These are phyloP conservation scores for Candida yuanshanica DNA, from an alignment of 805 yeast genomes.

Conservation along the genomic window DNA sequence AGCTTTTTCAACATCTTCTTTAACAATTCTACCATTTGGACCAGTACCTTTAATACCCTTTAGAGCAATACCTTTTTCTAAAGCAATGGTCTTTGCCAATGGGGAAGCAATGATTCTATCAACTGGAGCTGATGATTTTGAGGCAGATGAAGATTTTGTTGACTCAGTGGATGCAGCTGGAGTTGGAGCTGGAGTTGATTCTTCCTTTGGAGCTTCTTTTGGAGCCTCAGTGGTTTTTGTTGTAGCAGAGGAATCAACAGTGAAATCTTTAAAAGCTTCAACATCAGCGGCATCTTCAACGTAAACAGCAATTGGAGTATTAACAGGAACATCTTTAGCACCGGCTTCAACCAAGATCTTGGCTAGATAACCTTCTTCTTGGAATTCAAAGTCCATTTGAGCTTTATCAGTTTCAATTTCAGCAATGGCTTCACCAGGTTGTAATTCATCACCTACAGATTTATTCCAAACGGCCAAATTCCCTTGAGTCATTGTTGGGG, in stretches of 20 bases:
- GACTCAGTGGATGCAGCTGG: conserved; percentile 20
- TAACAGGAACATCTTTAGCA: conserved; percentile 85
- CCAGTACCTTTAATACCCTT: conserved; percentile 88
- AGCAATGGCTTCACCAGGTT: conserved; percentile 92
- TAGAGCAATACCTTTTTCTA: conserved; percentile 85
- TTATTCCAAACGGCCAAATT: conserved; percentile 87
- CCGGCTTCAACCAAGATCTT: conserved; percentile 82
- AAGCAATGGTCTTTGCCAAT: conserved; percentile 85
- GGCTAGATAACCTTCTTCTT: conserved; percentile 91
- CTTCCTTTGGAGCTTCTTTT: conserved; percentile 17
- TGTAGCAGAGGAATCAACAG: conserved; percentile 57
- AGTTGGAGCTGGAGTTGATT: conserved; percentile 24
- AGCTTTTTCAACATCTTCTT: conserved; percentile 79
- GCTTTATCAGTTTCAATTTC: conserved; percentile 98
- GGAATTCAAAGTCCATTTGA: conserved; percentile 96
- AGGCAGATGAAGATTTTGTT: conserved; percentile 23
- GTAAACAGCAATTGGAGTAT: conserved; percentile 93
- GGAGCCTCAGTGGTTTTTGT: conserved; percentile 24
- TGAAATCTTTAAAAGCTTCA: conserved; percentile 80
- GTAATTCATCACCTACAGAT: conserved; percentile 78
- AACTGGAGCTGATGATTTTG: conserved; percentile 36
- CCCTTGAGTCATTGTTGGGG: conserved; percentile 99
- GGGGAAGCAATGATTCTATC: conserved; percentile 92
- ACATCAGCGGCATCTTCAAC: conserved; percentile 86
- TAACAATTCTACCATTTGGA: conserved; percentile 90